Evolutionary conservation across 208 protist species (phyloP), one percentile per base, ranked within the genome.

Genomic region (Leishmania lainsoni): DNA sequence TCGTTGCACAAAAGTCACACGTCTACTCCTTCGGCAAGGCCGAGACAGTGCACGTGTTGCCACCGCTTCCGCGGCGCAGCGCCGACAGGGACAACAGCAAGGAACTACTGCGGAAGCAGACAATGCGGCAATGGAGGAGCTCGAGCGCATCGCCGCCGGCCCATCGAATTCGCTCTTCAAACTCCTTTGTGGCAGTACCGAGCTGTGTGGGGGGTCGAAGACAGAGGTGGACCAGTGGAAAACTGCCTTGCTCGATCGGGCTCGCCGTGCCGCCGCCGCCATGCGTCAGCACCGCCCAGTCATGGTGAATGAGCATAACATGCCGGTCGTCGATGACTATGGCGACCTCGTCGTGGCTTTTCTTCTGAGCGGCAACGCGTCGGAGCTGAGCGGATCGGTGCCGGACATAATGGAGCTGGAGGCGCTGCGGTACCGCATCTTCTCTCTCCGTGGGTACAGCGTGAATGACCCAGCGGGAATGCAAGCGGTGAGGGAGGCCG

Each of bases 21-120:
- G 91, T 96, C 26, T 80, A 92, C 58, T 87, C 91, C 20, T 97
- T 97, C 79, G 94, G 94, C 14, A 76, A 84, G 49, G 58, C 76
- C 12, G 92, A 97, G 78, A 85, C 90, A n/a, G 94, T 97, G 52
- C 91, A 97, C 81, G 88, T 97, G 45, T 78, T 97, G 56, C 92
- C 92, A 0, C 91, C 92, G 17, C 83, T 97, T 63, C 81, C 90
- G 35, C 49, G 54, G 51, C 75, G 73, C 65, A 69, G 76, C 39
- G 54, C 32, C 45, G 80, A 87, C 78, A 58, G 75, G 29, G 73
- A 78, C 54, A 63, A 72, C 22, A 66, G 75, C 61, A 71, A 75
- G 39, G 48, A 63, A 32, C 63, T 81, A 32, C 78, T 80, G 45
- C 73, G n/a, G 17, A 66, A 87, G 75, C 73, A 87, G 79, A 42